Evolutionary conservation across 257 asterid genomes (phyloP), one percentile per base, ranked within the genome.

Genomic region (Lycium ferocissimum): DNA sequence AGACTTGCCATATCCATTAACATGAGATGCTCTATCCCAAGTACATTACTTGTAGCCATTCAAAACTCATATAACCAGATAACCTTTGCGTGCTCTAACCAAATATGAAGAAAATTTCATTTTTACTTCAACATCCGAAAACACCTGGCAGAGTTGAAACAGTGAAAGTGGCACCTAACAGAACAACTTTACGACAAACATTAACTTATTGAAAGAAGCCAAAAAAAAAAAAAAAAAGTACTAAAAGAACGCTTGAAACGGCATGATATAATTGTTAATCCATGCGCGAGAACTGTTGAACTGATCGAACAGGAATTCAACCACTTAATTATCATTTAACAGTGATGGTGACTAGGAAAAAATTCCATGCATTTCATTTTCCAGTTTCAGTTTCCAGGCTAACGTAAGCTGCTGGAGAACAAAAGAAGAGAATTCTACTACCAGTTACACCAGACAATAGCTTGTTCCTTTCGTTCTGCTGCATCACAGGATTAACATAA

Each of bases 391-490:
- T 63, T 63, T 63, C 40, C 75, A 38, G 7, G 14, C 22, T 14
- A 67, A 35, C 75, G 35, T 0, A 14, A 35, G 49, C 20, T 35
- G 22, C 15, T 67, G 49, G 20, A 35, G 37, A 67, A 10, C 14
- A 70, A 69, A 15, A 70, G 26, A 70, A 70, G 26, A 37, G 53
- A 49, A 66, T 66, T 66, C 72, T 33, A 66, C 72, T 33, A 66
- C 6, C 13, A 9, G 7, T 67, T 6, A 14, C 11, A 37, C 56
- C 56, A 49, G 56, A 9, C 9, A 14, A 70, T 40, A 40, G 79
- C 79, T 8, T 17, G 78, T 69, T 69, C 75, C 75, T 67, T 67
- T 35, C 14, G 75, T 67, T 14, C 20, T 67, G 73, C 8, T 14
- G 12, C 2, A 49, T 9, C 6, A 3, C 9, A 49, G 56, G 13